Evolutionary conservation across 2,329 filamentous ascomycete species (phyloP), one percentile per base, ranked within the genome.

Genomic region (Penicillium sp.): DNA sequence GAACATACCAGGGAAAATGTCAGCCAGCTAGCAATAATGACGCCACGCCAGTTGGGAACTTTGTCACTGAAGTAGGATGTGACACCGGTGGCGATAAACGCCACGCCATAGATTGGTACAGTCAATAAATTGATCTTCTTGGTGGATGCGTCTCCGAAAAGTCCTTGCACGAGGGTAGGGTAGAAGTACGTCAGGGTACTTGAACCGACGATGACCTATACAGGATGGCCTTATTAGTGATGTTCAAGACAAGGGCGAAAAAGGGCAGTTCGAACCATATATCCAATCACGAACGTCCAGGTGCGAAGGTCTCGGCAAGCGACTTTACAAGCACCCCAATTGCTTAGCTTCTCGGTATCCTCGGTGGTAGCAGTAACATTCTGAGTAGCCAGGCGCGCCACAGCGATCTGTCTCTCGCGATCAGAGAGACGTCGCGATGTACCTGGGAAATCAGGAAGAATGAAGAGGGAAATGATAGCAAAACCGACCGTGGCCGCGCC

Each of bases 61-160:
- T 72, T 73, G 61, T 84, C 81, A 42, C 75, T 74, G 60, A 79
- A 75, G 65, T 76, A 77, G 3, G 79, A 77, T 1, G 76, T 79
- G 39, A 78, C 60, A 8, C 67, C 70, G 1, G 78, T 79, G 56
- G 73, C 77, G 49, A 83, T 72, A 50, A 84, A 83, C 0, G 80
- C 79, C 3, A 78, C 77, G 3, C 69, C 77, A 61, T 82, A 84
- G 53, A 84, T 83, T 21, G 80, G 80, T 3, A 82, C 72, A 3
- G 66, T 68, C 46, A 71, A 50, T 18, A 65, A 55, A 21, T 66
- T 66, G 13, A 60, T 49, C 18, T 54, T 56, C 23, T 65, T 54
- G 54, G 67, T 63, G 51, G 68, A 55, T 37, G 66, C 61, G n/a
- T 65, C 40, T 12, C 63, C 62, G n/a, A 67, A 65, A 6, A 65